Base-by-base conservation (phyloP, 257 asterid genomes). In the Orobanche coerulescens region DNA sequence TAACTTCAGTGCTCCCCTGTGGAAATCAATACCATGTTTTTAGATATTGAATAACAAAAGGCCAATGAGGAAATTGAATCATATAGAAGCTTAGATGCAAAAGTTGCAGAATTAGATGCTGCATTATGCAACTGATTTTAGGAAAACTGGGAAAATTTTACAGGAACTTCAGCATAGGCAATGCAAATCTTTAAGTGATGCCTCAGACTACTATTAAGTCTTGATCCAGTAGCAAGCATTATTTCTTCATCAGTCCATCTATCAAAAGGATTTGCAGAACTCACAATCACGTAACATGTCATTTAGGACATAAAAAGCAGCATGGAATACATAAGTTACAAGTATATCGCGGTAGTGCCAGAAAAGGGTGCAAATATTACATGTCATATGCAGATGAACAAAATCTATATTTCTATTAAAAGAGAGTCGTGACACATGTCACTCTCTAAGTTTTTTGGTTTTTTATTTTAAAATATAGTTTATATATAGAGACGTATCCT, bases 161-260 rank as follows among this genome's bases (percentile, higher is more conserved):
- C 97, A 51, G 86, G 84, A 74, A 85, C 73, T 56, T 80, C 88
- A 18, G 79, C 79, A 69, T 84, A 87, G 49, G 89, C 88, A 82
- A 96, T 87, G 48, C 56, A 61, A 64, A 90, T 73, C 58, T 77
- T 75, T 63, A 90, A 71, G 22, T 73, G 78, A 66, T 87, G 96
- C 66, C 67, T 81, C 70, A 85, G 72, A 57, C 31, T 42, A 49
- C 33, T 20, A 72, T 61, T 67, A 34, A 25, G 66, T 70, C 61
- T 75, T 47, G 88, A 82, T 50, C 97, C 97, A 56, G 94, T 80
- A 37, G 96, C 97, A 66, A 90, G 91, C 80, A 73, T 59, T 57
- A 77, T 73, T 75, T 90, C 95, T 58, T 84, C 94, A 57, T 68
- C 73, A 23, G 81, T 85, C 97, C 97, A 90, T 60, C 79, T 75